A percentile compares a stretch with the other conserved stretches of the same genome.
Conservation (phyloP, 2,329 filamentous ascomycete species). For the Colletotrichum phormii region DNA sequence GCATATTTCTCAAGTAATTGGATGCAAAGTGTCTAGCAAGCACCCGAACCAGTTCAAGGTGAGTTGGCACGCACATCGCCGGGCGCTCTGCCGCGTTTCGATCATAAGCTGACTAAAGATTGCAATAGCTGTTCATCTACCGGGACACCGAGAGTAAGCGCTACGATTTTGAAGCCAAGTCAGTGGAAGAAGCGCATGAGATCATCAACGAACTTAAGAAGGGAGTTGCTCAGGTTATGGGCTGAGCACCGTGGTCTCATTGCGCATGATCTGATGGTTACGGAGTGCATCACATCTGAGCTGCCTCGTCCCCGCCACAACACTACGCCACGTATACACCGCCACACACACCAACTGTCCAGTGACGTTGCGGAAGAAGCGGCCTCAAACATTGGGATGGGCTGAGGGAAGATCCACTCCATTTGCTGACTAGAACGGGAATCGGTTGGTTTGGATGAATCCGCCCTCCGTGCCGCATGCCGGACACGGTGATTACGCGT, state of each 20-base stretch:
- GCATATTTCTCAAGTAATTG: conserved; percentile 84
- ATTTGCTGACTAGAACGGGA: conserved; percentile 20
- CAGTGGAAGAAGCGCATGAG: conserved; percentile 77
- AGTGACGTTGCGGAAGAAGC: conserved; percentile 15
- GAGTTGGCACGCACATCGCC: conserved; percentile 41
- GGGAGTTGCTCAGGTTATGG: conserved; percentile 61
- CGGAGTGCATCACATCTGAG: not conserved
- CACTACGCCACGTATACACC: conserved; percentile 28
- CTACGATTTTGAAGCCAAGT: conserved; percentile 87
- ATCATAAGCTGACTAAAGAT: conserved; percentile 7
- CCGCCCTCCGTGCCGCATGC: not conserved
- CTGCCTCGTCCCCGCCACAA: conserved; percentile 18
- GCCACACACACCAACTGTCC: conserved; percentile 14
- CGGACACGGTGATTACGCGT: conserved; percentile 30
- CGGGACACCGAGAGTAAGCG: conserved; percentile 81
- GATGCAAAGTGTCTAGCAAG: conserved; percentile 83
- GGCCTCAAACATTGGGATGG: not conserved
- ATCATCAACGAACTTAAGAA: conserved; percentile 84
- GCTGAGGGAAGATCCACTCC: not conserved
- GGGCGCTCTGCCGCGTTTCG: not conserved
- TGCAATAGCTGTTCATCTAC: conserved; percentile 73
- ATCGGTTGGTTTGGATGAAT: conserved; percentile 12
- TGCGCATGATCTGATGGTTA: not conserved
- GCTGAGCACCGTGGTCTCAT: conserved; percentile 12
- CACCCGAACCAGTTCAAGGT: conserved; percentile 86